These are phyloP conservation scores for Russula emetica DNA, from an alignment of 768 basidiomycete species.

Conservation along the genomic window DNA sequence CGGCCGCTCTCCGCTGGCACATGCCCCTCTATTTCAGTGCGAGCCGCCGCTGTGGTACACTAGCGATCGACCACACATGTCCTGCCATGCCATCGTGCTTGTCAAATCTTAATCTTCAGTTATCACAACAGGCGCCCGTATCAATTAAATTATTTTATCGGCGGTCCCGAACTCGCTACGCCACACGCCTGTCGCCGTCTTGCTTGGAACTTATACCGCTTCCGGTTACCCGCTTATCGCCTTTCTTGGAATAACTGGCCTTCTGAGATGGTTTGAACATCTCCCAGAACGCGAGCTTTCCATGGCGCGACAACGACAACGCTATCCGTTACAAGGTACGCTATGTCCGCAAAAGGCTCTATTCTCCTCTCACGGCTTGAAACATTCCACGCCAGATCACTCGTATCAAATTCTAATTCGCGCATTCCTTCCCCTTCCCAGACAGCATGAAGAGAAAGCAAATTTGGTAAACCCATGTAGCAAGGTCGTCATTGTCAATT, in stretches of 20 bases:
- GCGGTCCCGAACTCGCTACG: slow-evolving; percentile 1
- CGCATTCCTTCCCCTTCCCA: too few species aligned
- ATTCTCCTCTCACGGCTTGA: neutral
- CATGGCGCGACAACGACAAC: neutral
- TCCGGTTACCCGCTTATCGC: neutral
- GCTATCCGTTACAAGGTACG: neutral
- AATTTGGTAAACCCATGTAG: too few species aligned
- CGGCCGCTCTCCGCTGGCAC: neutral
- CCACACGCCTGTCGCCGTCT: neutral
- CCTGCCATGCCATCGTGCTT: neutral
- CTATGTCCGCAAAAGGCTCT: neutral
- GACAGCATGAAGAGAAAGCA: too few species aligned
- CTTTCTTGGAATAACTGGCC: neutral
- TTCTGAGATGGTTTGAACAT: neutral
- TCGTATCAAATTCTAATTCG: too few species aligned
- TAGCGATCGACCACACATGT: slow-evolving; percentile 9
- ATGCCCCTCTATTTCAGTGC: too few species aligned
- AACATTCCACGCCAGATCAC: too few species aligned
- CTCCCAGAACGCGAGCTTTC: neutral
- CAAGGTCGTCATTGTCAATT: too few species aligned
- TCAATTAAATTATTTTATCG: neutral
- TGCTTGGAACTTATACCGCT: neutral
- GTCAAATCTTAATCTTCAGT: slow-evolving; percentile 1
- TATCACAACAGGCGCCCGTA: neutral
- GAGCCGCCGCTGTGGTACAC: neutral